These are phyloP conservation scores for Inga oerstediana DNA, from an alignment of 306 rosid genomes.

Conservation along the genomic window DNA sequence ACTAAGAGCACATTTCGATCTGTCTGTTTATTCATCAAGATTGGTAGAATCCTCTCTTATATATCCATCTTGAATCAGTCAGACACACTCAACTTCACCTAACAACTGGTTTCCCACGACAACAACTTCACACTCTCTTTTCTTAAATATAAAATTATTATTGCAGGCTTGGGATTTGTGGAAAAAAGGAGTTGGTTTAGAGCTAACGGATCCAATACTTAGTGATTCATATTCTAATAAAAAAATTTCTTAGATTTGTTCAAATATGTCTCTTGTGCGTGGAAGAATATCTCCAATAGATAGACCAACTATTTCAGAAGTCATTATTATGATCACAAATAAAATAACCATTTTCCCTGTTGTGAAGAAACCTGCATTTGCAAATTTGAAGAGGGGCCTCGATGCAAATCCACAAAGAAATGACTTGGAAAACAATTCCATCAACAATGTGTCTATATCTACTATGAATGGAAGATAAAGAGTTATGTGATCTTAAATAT, in stretches of 20 bases:
- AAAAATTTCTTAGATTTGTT: conserved; percentile 27
- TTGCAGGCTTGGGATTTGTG: too few species aligned
- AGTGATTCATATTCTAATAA: not conserved
- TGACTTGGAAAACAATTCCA: not conserved
- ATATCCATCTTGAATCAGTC: not conserved
- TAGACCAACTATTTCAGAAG: conserved; percentile 26
- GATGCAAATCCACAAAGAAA: not conserved
- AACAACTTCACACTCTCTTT: not conserved
- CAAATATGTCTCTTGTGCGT: conserved; percentile 26
- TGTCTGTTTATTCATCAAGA: too few species aligned
- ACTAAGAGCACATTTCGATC: too few species aligned
- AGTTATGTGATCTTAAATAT: too few species aligned
- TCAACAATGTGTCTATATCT: not conserved
- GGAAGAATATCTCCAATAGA: conserved; percentile 23
- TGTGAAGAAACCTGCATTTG: not conserved
- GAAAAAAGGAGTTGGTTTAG: too few species aligned
- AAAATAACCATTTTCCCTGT: too few species aligned
- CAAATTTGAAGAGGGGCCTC: not conserved
- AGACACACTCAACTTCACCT: not conserved
- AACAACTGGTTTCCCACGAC: not conserved
- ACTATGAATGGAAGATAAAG: not conserved
- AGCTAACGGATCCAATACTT: too few species aligned
- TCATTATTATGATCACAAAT: too few species aligned
- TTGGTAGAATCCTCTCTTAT: too few species aligned
- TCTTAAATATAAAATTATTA: too few species aligned